Evolutionary conservation across 805 yeast genomes (phyloP).

Genomic region (Metschnikowia baotianmanensis): DNA sequence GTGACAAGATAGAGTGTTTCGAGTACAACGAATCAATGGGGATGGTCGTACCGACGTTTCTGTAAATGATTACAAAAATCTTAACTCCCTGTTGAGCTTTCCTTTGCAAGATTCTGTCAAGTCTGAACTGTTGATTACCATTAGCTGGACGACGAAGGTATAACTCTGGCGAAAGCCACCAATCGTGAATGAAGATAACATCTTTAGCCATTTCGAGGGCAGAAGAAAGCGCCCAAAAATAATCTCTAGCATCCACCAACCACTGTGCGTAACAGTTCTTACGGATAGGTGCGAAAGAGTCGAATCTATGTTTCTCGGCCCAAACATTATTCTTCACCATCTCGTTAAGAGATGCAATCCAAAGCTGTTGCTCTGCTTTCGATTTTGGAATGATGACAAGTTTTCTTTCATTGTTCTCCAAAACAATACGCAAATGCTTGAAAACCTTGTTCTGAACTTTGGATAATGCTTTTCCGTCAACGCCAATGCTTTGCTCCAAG

Average conservation of each 20-base stretch:
- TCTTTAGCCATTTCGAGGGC: slow-evolving; percentile 93
- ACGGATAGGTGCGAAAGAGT: slow-evolving; percentile 90
- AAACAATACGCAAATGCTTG: slow-evolving; percentile 48
- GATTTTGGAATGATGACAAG: slow-evolving; percentile 70
- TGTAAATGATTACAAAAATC: slow-evolving; percentile 83
- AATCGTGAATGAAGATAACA: slow-evolving; percentile 90
- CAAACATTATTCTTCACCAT: slow-evolving; percentile 72
- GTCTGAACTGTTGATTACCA: slow-evolving; percentile 91
- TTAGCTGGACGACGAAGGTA: slow-evolving; percentile 92
- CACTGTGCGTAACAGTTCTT: slow-evolving; percentile 86
- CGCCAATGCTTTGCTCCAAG: slow-evolving; percentile 23
- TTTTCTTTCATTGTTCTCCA: slow-evolving; percentile 78
- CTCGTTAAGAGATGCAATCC: slow-evolving; percentile 70
- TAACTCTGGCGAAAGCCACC: slow-evolving; percentile 98
- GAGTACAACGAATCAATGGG: slow-evolving; percentile 94
- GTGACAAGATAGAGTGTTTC: slow-evolving; percentile 83
- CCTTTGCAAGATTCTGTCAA: slow-evolving; percentile 82
- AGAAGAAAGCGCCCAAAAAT: slow-evolving; percentile 92
- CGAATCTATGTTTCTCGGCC: slow-evolving; percentile 74
- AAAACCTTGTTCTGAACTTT: slow-evolving; percentile 46
- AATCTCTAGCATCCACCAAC: slow-evolving; percentile 96
- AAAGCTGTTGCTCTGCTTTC: slow-evolving; percentile 57
- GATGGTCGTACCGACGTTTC: slow-evolving; percentile 91
- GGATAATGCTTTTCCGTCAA: slow-evolving; percentile 19
- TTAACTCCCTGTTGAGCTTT: slow-evolving; percentile 95